A percentile compares a stretch with the other conserved stretches of the same genome.
phyloP scores from a whole-genome alignment of 768 basidiomycete genomes.

The Tephrocybe sp. region DNA sequence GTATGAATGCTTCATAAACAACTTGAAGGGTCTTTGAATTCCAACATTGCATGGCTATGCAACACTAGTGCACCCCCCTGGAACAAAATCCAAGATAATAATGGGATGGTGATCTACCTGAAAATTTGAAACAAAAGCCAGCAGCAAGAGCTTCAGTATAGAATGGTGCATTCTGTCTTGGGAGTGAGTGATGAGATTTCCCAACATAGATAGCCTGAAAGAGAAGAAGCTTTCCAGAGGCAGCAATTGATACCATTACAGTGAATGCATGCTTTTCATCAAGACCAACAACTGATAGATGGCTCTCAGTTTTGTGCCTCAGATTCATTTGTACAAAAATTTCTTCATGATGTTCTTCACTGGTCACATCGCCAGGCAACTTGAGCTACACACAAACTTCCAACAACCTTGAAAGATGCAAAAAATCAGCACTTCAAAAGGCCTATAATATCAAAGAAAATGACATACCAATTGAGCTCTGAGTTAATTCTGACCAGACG shows the following conservation, averaged over 20 bases:
- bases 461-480: no score
- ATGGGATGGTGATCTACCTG: conserved; percentile 19
- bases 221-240: conserved; percentile 24
- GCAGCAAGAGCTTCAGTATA: conserved; percentile 18
- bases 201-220: conserved; percentile 33
- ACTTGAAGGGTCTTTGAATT: conserved; percentile 35
- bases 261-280: conserved; percentile 40
- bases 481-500: no score
- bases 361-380: not conserved
- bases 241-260: conserved; percentile 24
- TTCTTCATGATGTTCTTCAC: not conserved
- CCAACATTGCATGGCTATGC: conserved; percentile 34
- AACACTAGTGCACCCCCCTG: conserved; percentile 30
- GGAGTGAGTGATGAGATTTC: conserved; percentile 18
- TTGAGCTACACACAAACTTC: no score
- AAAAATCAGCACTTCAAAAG: no score
- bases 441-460: no score
- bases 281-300: conserved; percentile 26
- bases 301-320: conserved; percentile 24
- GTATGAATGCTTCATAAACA: conserved; percentile 24
- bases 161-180: conserved; percentile 12
- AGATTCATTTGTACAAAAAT: not conserved
- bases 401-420: no score
- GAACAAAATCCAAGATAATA: conserved; percentile 28
- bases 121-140: conserved; percentile 21